Evolutionary conservation across 225 moss, liverwort and hornwort species (phyloP), one percentile per base, ranked within the genome.

Genomic region (Anthoceros angustus): DNA sequence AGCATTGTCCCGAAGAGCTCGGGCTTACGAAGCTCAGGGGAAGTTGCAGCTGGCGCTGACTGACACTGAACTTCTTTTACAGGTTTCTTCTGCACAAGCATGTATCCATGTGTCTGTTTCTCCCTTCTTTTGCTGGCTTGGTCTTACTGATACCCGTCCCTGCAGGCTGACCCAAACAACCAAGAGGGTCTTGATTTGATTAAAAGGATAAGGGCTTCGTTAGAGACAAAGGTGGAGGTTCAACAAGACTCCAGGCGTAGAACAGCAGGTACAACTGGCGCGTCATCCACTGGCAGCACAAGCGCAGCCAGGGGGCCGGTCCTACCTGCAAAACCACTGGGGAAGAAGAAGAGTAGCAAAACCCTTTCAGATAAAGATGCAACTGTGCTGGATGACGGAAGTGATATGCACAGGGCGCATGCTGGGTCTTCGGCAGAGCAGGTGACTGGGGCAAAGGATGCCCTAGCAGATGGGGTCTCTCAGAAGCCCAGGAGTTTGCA

Each of bases 1-100:
- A 41, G 81, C 81, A 8, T 41, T 81, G 65, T 77, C 72, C 45
- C 75, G 81, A 20, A 70, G 81, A 40, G 77, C 81, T 42, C 70
- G 75, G 20, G 81, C 81, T 24, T 81, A 81, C 43, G 81, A 81
- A 72, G 77, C 77, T 9, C 72, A 77, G 77, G 75, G 77, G 25
- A 78, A 75, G 63, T 61, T 81, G 69, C 77, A 77, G 49, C 24
- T 73, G 74, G 77, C 81, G 24, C 76, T 77, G n/a, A 40, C 65
- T 32, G 81, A 81, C 43, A 75, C 77, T 55, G 72, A 78, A 64
- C 70, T 70, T 63, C 74, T 81, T 46, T 75, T 81, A 40, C 77
- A 81, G 81, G 81, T 78, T 70, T 66, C 18, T 39, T 38, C 16
- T 64, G 40, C 9, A 15, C 40, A 3, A 15, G 15, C 32, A 38